phyloP scores from a whole-genome alignment of 2,329 filamentous ascomycete species.

The Neurospora crassa region DNA sequence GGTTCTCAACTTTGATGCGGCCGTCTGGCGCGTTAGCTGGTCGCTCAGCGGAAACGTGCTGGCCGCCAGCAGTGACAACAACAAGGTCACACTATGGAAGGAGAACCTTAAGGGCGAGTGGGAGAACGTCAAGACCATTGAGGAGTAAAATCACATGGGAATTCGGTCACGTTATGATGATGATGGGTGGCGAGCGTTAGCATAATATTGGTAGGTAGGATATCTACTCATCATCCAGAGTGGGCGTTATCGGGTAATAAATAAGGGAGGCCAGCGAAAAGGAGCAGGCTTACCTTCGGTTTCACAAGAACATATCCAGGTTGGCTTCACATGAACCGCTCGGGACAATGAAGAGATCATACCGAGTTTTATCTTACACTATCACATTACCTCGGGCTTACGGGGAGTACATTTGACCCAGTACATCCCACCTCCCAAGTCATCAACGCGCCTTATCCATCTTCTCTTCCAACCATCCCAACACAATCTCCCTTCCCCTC shows the following conservation, averaged over 20 bases:
- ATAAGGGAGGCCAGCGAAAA: not conserved
- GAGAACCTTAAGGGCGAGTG: constrained; percentile 94
- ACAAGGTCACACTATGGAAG: constrained; percentile 97
- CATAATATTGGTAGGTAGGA: not conserved
- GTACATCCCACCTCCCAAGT: not conserved
- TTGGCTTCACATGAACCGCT: not conserved
- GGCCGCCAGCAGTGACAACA: constrained; percentile 87
- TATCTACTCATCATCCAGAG: not conserved
- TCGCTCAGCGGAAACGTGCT: constrained; percentile 93
- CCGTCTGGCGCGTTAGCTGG: constrained; percentile 96
- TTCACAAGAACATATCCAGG: not conserved
- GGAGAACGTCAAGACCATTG: constrained; percentile 95
- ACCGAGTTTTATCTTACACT: not conserved
- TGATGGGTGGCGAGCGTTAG: not conserved
- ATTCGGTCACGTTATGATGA: not conserved
- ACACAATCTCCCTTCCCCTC: not conserved
- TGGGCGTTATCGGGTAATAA: not conserved
- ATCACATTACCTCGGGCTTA: not conserved
- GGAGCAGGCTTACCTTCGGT: not conserved
- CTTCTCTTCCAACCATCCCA: not conserved
- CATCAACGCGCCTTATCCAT: not conserved
- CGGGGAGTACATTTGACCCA: not conserved
- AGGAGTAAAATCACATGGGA: constrained; percentile 50
- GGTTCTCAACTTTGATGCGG: constrained; percentile 75
- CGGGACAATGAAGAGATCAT: not conserved